phyloP scores from a whole-genome alignment of 257 asterid species.

The Datura wrightii region DNA sequence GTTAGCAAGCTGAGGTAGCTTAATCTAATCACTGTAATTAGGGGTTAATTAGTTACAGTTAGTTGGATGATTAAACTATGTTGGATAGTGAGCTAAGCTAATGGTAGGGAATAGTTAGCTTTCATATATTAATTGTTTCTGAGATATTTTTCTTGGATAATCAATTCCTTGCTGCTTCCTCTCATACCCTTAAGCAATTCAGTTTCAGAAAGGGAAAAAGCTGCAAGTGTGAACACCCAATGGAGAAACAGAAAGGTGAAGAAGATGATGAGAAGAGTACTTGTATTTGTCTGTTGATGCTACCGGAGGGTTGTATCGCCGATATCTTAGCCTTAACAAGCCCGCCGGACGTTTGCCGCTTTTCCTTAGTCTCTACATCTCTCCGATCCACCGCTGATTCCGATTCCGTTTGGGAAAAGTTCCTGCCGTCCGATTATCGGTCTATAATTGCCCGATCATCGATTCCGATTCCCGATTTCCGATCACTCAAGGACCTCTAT shows the following conservation, averaged over 20 bases:
- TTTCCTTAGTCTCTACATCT: background rate
- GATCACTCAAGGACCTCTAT: background rate
- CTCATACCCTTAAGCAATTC: background rate
- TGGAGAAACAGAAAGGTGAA: background rate
- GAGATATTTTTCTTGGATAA: too few relatives aligned
- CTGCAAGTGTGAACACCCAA: background rate
- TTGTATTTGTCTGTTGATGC: background rate
- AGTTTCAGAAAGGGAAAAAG: background rate
- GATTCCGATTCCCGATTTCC: background rate
- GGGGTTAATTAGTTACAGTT: too few relatives aligned
- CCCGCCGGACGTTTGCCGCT: background rate
- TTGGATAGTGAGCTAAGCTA: too few relatives aligned
- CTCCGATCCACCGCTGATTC: background rate
- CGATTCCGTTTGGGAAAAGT: background rate
- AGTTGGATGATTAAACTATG: too few relatives aligned
- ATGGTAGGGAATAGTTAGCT: too few relatives aligned
- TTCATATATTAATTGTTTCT: too few relatives aligned
- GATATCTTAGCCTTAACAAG: background rate
- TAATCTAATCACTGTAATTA: too few relatives aligned
- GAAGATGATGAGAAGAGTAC: background rate
- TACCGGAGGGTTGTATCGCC: background rate
- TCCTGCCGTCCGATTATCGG: background rate
- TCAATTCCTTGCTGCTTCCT: too few relatives aligned
- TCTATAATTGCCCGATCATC: background rate
- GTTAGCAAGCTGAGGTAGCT: too few relatives aligned